Evolutionary conservation across 768 basidiomycete species (phyloP).

Genomic region (Lactarius sp.): DNA sequence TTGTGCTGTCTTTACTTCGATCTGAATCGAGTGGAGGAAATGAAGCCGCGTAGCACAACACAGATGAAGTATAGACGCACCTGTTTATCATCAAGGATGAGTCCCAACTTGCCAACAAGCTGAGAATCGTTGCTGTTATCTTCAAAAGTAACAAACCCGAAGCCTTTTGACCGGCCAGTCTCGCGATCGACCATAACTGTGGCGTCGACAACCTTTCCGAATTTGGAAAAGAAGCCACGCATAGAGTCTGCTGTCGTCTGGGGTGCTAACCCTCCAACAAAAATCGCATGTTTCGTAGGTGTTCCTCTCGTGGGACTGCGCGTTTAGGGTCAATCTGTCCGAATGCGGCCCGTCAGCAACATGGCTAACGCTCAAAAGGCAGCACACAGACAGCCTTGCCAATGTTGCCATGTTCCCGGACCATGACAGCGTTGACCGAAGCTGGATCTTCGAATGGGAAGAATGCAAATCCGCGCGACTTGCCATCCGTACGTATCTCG

Average conservation of each 20-base stretch:
- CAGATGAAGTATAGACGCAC: conserved; percentile 41
- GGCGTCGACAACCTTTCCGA: conserved; percentile 93
- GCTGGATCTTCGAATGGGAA: conserved; percentile 91
- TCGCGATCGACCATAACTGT: conserved; percentile 99
- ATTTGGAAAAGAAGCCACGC: conserved; percentile 90
- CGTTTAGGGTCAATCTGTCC: conserved; percentile 97
- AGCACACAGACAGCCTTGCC: conserved; percentile 84
- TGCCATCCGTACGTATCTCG: conserved; percentile 86
- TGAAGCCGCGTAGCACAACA: too few species aligned
- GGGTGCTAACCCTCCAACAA: conserved; percentile 85
- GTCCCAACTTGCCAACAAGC: conserved; percentile 84
- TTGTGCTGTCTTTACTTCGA: conserved; percentile 96
- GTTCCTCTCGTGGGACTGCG: conserved; percentile 94
- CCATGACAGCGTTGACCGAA: conserved; percentile 94
- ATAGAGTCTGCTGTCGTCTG: conserved; percentile 92
- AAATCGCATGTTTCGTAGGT: conserved; percentile 86
- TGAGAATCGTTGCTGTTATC: conserved; percentile 87
- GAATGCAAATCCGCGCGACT: conserved; percentile 97
- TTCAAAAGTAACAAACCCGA: conserved; percentile 96
- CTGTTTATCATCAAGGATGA: conserved; percentile 79
- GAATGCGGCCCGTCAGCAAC: conserved; percentile 15
- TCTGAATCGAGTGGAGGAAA: conserved; percentile 42
- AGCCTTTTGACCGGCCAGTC: conserved; percentile 92
- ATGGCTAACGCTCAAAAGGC: not conserved
- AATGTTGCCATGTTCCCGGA: conserved; percentile 90